Percentiles rank a stretch among this genome's conserved stretches.
Conservation (phyloP, 2,329 filamentous ascomycete species). For the Curvularia eragrostidis region DNA sequence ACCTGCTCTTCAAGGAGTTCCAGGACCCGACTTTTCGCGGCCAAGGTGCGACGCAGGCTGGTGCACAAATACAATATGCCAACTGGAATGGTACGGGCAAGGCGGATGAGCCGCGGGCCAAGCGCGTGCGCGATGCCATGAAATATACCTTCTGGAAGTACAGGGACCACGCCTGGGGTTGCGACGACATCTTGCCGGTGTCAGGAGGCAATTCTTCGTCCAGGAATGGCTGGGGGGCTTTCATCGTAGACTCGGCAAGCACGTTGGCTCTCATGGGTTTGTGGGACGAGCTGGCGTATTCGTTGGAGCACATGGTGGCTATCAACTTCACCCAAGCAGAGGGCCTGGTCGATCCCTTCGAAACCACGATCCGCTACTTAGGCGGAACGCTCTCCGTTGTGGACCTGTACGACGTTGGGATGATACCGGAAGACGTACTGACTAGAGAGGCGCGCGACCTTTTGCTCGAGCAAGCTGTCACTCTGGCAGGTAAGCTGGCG, state of each 20-base stretch:
- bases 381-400: conserved; percentile 51
- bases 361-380: conserved; percentile 53
- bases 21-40: conserved; percentile 39
- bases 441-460: conserved; percentile 38
- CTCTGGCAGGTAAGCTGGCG: conserved; percentile 47
- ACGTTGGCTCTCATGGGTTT: conserved; percentile 53
- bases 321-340: conserved; percentile 48
- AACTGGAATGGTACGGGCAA: conserved; percentile 46
- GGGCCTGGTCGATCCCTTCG: conserved; percentile 51
- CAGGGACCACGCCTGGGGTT: conserved; percentile 50
- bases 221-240: conserved; percentile 53
- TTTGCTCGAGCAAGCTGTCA: conserved; percentile 49
- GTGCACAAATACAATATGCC: conserved; percentile 44
- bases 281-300: conserved; percentile 52
- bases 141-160: conserved; percentile 52
- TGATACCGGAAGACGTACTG: conserved; percentile 47
- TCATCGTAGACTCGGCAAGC: conserved; percentile 52
- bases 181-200: conserved; percentile 51
- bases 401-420: conserved; percentile 51
- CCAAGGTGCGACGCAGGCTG: conserved; percentile 19
- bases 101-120: conserved; percentile 45
- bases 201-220: conserved; percentile 45
- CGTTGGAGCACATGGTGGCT: conserved; percentile 48
- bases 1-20: conserved; percentile 50
- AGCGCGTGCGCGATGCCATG: conserved; percentile 49